A percentile compares a stretch with the other conserved stretches of the same genome.
phyloP scores from a whole-genome alignment of 176 grass and related monocot genomes.

The Puya raimondii region DNA sequence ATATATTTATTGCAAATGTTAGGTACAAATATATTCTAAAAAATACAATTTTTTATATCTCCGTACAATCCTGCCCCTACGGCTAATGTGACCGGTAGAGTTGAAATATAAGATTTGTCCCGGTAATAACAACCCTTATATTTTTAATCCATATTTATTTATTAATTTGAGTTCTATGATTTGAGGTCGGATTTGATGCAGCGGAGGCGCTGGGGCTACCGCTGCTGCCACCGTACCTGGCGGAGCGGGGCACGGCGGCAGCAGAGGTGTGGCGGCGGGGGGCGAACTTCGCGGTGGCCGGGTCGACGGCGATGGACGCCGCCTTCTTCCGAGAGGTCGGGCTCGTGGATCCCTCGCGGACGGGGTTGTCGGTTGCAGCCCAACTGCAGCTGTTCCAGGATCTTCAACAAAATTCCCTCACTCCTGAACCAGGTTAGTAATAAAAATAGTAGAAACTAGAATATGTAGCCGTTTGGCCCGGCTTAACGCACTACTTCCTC shows the following conservation, averaged over 20 bases:
- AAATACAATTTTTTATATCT: too few species aligned
- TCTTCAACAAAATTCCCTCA: constrained; percentile 20
- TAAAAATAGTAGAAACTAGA: too few species aligned
- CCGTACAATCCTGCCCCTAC: too few species aligned
- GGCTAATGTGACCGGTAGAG: too few species aligned
- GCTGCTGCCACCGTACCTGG: constrained; percentile 36
- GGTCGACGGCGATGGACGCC: constrained; percentile 39
- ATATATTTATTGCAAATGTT: too few species aligned
- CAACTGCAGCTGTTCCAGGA: constrained; percentile 42
- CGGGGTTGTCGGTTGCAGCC: constrained; percentile 23
- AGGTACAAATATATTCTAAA: too few species aligned
- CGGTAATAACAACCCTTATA: too few species aligned
- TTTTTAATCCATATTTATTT: not conserved
- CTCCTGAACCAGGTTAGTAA: not conserved
- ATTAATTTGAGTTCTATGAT: not conserved
- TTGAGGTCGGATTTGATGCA: constrained; percentile 1
- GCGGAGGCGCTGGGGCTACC: constrained; percentile 39
- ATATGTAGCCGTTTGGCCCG: too few species aligned
- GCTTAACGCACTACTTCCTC: too few species aligned
- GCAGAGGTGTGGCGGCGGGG: constrained; percentile 32
- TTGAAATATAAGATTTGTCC: too few species aligned
- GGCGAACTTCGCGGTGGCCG: constrained; percentile 58
- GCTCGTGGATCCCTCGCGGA: constrained; percentile 4
- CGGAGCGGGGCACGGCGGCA: not conserved
- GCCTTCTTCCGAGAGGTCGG: constrained; percentile 42